Conservation (phyloP, 768 basidiomycete species). For the Peribolospora kevripleyi region DNA sequence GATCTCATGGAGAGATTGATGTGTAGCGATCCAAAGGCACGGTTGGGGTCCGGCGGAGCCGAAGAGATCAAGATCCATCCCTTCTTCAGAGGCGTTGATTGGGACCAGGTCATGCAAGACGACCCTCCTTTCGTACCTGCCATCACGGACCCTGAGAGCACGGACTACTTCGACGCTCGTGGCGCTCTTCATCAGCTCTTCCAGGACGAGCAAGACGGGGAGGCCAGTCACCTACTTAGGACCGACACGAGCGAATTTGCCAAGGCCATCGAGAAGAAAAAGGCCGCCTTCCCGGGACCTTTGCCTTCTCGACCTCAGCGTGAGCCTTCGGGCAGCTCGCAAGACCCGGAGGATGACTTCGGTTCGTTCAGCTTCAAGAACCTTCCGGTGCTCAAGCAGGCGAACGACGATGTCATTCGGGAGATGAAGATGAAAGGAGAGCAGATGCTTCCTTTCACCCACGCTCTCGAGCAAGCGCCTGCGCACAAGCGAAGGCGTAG, state of each 20-base stretch:
- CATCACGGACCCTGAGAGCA: conserved; percentile 83
- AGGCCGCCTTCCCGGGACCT: conserved; percentile 5
- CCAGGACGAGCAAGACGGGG: conserved; percentile 56
- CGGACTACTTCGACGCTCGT: conserved; percentile 97
- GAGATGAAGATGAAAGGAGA: conserved; percentile 58
- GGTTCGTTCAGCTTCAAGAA: conserved; percentile 98
- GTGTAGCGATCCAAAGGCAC: conserved; percentile 48
- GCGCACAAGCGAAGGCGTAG: not conserved
- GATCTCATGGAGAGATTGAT: conserved; percentile 76
- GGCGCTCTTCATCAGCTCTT: conserved; percentile 77
- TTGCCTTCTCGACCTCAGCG: conserved; percentile 8
- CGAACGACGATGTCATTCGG: conserved; percentile 91
- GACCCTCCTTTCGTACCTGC: conserved; percentile 92
- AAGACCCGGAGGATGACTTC: conserved; percentile 46
- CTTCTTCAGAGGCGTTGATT: conserved; percentile 72
- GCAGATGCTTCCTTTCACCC: conserved; percentile 36
- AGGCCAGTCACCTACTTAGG: not conserved
- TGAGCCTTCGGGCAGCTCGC: conserved; percentile 7
- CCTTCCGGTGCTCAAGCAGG: conserved; percentile 79
- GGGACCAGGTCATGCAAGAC: conserved; percentile 58
- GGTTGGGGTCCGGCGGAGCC: conserved; percentile 66
- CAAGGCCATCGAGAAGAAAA: not conserved
- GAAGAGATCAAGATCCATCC: conserved; percentile 81
- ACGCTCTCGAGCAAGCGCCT: not conserved
- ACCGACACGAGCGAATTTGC: not conserved